phyloP scores from a whole-genome alignment of 345 rosid species.

The Corchorus capsularis region DNA sequence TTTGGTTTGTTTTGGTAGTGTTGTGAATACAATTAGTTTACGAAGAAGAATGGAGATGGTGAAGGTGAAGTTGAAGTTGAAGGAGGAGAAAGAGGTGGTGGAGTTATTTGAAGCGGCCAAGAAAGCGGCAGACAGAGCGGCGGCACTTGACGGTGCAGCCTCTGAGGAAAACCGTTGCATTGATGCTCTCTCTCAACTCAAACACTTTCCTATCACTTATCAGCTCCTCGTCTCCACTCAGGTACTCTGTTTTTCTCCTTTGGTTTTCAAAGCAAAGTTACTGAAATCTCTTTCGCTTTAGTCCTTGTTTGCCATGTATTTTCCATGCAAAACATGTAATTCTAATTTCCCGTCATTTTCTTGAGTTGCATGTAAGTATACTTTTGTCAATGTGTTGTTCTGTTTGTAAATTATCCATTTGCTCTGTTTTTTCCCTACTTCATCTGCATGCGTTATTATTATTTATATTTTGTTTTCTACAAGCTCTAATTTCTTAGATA shows the following conservation, averaged over 20 bases:
- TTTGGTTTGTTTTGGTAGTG: neutral
- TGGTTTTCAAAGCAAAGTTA: too few relatives aligned
- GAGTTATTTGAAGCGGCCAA: conserved; percentile 9
- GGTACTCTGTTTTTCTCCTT: neutral
- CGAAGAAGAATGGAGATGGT: neutral
- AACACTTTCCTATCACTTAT: conserved; percentile 9
- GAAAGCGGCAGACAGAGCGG: conserved; percentile 17
- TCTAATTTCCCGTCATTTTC: neutral
- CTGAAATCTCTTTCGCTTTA: neutral
- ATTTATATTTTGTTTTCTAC: neutral
- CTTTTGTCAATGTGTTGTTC: neutral
- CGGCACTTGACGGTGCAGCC: conserved; percentile 3
- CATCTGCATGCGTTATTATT: neutral
- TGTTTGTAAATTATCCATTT: neutral
- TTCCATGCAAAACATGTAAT: neutral
- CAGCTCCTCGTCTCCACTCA: conserved; percentile 24
- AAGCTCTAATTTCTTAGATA: neutral
- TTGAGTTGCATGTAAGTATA: neutral
- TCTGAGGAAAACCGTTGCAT: conserved; percentile 26
- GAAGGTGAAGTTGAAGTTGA: neutral
- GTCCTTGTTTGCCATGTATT: neutral
- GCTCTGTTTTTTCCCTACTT: neutral
- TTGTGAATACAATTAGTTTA: neutral
- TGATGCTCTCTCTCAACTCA: conserved; percentile 24
- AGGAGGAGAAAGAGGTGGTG: conserved; percentile 17